A percentile compares a stretch with the other conserved stretches of the same genome.
Evolutionary conservation across 2,329 filamentous ascomycete genomes (phyloP).

Genomic region (Aspergillus sp.): DNA sequence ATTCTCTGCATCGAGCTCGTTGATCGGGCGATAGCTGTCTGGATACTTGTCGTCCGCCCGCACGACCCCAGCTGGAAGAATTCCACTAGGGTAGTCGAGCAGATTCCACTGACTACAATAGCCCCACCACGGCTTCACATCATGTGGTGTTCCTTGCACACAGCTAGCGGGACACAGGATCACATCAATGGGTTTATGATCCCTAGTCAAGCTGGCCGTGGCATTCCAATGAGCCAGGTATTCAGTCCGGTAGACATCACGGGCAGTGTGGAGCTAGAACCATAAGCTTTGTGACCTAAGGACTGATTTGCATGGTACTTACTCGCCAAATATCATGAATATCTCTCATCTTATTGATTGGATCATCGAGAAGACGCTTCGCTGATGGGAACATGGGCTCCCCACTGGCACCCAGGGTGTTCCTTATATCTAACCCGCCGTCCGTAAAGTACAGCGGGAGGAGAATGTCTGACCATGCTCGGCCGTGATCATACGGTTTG

Average conservation of each 20-base stretch:
- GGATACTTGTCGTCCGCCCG: neutral
- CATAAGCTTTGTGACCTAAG: neutral
- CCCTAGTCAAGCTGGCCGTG: neutral
- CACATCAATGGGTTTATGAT: neutral
- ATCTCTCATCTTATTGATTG: neutral
- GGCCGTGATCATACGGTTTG: neutral
- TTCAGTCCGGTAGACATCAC: neutral
- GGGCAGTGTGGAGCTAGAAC: neutral
- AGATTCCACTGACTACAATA: neutral
- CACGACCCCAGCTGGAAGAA: neutral
- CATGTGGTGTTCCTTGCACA: neutral
- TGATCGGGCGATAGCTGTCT: neutral
- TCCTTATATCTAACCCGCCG: neutral
- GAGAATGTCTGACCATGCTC: neutral
- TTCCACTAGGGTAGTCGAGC: neutral
- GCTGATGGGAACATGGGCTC: neutral
- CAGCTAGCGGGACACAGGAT: neutral
- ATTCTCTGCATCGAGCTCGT: neutral
- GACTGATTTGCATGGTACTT: neutral
- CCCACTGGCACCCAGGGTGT: neutral
- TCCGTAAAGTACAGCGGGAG: neutral
- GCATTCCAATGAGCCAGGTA: neutral
- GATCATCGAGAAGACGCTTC: neutral
- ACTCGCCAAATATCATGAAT: neutral
- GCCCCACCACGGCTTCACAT: neutral